phyloP scores from a whole-genome alignment of 768 basidiomycete species.

The Podaxis mareebaensis region DNA sequence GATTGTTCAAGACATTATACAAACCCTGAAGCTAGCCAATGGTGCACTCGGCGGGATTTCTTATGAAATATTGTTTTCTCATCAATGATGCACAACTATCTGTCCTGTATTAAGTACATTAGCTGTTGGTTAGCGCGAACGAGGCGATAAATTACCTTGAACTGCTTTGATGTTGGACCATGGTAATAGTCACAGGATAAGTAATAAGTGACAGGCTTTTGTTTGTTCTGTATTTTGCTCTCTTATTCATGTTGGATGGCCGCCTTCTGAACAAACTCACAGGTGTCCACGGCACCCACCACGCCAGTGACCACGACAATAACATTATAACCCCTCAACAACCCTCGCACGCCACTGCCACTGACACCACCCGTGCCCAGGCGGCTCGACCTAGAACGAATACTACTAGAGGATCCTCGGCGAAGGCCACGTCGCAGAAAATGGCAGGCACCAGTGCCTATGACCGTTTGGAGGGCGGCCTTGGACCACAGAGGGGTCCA shows the following conservation, averaged over 20 bases:
- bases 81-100: neutral
- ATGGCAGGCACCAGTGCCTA: conserved; percentile 36
- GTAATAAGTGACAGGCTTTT: neutral
- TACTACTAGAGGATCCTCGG: neutral
- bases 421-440: neutral
- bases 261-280: conserved; percentile 10
- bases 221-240: conserved; percentile 1
- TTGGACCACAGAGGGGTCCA: conserved; percentile 45
- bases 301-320: neutral
- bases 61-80: neutral
- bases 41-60: neutral
- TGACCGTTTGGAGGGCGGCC: conserved; percentile 62
- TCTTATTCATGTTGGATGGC: conserved; percentile 15
- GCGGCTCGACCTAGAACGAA: neutral
- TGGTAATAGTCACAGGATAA: neutral
- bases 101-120: neutral
- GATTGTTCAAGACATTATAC: neutral
- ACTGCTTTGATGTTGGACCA: conserved; percentile 5
- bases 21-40: neutral
- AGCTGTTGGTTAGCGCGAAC: neutral
- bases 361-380: conserved; percentile 6
- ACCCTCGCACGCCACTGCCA: neutral
- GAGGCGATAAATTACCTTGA: neutral
- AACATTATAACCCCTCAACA: neutral
- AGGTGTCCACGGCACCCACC: neutral